Percentiles rank a stretch among this genome's conserved stretches.
These are phyloP conservation scores for Podospora pseudopauciseta DNA, from an alignment of 495 filamentous ascomycete genomes.

Conservation along the genomic window DNA sequence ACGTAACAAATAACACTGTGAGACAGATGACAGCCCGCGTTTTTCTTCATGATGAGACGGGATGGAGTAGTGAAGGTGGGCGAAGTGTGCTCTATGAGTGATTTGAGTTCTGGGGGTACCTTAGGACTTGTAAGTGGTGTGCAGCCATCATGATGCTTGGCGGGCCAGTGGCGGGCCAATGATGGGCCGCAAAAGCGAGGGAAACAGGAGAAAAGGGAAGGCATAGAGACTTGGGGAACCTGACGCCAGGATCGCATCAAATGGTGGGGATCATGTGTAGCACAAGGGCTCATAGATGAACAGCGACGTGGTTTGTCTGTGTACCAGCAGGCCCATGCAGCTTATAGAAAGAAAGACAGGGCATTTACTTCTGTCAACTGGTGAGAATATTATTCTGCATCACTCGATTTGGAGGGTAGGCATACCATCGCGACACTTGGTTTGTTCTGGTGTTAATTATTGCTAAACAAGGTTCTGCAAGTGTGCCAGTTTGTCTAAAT, in stretches of 20 bases:
- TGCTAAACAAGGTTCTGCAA: too few relatives aligned
- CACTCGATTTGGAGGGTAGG: too few relatives aligned
- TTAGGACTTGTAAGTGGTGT: not conserved
- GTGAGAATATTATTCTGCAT: too few relatives aligned
- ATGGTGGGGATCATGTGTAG: not conserved
- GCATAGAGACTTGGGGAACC: not conserved
- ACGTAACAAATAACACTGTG: conserved; percentile 6
- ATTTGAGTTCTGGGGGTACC: not conserved
- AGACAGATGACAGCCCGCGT: not conserved
- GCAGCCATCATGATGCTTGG: not conserved
- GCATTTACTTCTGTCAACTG: too few relatives aligned
- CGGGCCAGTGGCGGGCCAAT: not conserved
- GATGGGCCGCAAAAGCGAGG: not conserved
- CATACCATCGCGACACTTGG: too few relatives aligned
- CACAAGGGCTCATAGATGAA: not conserved
- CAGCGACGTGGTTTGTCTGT: not conserved
- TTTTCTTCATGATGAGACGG: not conserved
- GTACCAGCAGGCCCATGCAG: not conserved
- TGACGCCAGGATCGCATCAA: not conserved
- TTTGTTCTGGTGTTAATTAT: too few relatives aligned
- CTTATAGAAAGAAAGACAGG: not conserved
- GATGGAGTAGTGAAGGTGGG: not conserved
- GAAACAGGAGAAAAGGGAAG: not conserved
- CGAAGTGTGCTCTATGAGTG: not conserved
- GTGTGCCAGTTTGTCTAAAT: too few relatives aligned